These are phyloP conservation scores for Barnettozyma californica DNA, from an alignment of 805 yeast genomes.

Conservation along the genomic window DNA sequence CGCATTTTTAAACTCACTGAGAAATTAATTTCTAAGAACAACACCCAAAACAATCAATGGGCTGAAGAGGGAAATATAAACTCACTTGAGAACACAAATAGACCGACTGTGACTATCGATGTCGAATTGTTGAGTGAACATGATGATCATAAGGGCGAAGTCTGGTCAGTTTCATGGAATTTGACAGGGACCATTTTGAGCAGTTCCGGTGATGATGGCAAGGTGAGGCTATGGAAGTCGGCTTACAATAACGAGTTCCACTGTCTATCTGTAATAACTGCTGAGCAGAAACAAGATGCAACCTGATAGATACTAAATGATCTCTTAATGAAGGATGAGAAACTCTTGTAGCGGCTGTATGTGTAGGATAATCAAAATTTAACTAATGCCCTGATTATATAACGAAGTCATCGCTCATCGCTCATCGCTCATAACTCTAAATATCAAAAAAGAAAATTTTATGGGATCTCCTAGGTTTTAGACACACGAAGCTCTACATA, in stretches of 20 bases:
- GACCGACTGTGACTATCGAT: constrained; percentile 27
- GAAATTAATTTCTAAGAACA: constrained; percentile 12
- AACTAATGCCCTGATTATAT: not conserved
- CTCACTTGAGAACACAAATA: constrained; percentile 21
- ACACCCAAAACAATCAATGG: constrained; percentile 6
- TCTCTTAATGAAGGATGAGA: not conserved
- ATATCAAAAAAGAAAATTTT: not conserved
- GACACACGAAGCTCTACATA: not conserved
- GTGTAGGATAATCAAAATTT: too few relatives aligned
- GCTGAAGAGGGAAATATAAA: constrained; percentile 16
- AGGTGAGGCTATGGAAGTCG: constrained; percentile 87
- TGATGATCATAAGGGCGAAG: constrained; percentile 79
- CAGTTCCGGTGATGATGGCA: constrained; percentile 94
- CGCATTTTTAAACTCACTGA: constrained; percentile 76
- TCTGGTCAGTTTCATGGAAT: constrained; percentile 97
- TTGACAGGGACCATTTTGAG: constrained; percentile 87
- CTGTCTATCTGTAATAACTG: constrained; percentile 81
- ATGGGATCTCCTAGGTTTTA: not conserved
- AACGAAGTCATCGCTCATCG: not conserved
- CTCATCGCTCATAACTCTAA: not conserved
- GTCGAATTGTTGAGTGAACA: constrained; percentile 63
- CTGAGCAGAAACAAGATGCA: constrained; percentile 34
- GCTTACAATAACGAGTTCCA: constrained; percentile 81
- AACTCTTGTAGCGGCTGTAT: too few relatives aligned
- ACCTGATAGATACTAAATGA: not conserved